Evolutionary conservation across 176 grass and related monocot species (phyloP).

Genomic region (Aegilops longissima): DNA sequence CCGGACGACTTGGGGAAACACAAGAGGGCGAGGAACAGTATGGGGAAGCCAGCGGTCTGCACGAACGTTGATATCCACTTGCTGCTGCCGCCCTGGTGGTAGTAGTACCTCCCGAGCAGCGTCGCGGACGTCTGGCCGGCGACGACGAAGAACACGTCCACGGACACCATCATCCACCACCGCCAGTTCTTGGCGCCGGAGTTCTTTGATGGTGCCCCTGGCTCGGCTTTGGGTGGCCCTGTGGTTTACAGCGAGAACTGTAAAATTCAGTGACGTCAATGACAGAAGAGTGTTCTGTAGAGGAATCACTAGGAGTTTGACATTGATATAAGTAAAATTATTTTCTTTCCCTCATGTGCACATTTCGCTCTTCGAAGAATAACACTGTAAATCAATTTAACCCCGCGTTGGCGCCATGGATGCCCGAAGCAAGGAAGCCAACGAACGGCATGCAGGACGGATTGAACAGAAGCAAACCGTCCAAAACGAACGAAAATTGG

Average conservation of each 20-base stretch:
- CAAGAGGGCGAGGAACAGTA: slow-evolving; percentile 57
- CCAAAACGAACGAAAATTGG: not conserved
- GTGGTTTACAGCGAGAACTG: not conserved
- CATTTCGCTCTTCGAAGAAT: not conserved
- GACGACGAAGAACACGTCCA: slow-evolving; percentile 58
- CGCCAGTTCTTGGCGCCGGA: slow-evolving; percentile 16
- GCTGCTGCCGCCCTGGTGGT: slow-evolving; percentile 73
- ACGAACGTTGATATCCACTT: slow-evolving; percentile 71
- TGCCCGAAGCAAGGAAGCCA: no score
- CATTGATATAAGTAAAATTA: not conserved
- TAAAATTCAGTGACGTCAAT: not conserved
- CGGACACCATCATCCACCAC: slow-evolving; percentile 49
- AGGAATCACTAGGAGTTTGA: not conserved
- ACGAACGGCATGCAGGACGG: not conserved
- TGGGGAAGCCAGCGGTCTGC: slow-evolving; percentile 58
- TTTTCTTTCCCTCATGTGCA: not conserved
- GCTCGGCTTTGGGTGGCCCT: slow-evolving; percentile 39
- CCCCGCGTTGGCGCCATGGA: not conserved
- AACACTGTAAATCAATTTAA: not conserved
- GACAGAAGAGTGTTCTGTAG: not conserved
- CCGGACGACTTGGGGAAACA: slow-evolving; percentile 31
- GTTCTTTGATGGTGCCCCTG: slow-evolving; percentile 11
- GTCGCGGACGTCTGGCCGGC: slow-evolving; percentile 59
- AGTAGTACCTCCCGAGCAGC: slow-evolving; percentile 80
- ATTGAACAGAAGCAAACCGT: not conserved